A percentile compares a stretch with the other conserved stretches of the same genome.
phyloP scores from a whole-genome alignment of 225 moss, liverwort and hornwort species.

The Polytrichum formosum region DNA sequence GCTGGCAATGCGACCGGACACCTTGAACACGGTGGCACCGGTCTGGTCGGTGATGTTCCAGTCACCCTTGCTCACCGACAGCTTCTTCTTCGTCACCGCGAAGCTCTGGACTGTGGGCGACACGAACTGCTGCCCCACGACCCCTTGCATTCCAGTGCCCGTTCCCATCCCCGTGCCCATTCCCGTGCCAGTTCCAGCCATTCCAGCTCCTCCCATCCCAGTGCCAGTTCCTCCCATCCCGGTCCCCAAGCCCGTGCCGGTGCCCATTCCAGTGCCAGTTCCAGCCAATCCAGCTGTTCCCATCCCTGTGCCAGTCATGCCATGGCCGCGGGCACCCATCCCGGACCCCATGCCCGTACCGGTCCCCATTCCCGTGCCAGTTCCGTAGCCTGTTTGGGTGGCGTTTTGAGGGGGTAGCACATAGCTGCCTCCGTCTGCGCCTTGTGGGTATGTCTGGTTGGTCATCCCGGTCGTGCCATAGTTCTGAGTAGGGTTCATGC shows the following conservation, averaged over 20 bases:
- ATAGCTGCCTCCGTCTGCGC: conserved; percentile 15
- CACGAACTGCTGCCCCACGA: conserved; percentile 33
- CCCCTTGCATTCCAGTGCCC: not conserved
- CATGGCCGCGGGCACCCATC: not conserved
- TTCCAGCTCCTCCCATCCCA: not conserved
- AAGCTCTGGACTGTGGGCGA: conserved; percentile 39
- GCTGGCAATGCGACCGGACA: conserved; percentile 42
- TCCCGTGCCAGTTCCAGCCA: not conserved
- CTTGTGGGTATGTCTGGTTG: not conserved
- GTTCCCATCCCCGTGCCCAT: not conserved
- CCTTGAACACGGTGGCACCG: conserved; percentile 32
- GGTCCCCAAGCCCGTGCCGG: not conserved
- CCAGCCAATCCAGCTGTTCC: not conserved
- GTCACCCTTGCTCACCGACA: conserved; percentile 48
- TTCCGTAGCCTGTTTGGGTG: not conserved
- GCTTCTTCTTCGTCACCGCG: conserved; percentile 46
- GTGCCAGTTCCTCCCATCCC: not conserved
- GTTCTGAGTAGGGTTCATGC: conserved; percentile 1
- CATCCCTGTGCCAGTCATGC: not conserved
- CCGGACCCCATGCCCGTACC: no score
- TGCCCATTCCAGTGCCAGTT: not conserved
- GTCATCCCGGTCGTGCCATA: not conserved
- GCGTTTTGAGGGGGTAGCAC: conserved; percentile 39
- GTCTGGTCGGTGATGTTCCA: conserved; percentile 48
- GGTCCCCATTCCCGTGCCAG: not conserved